Evolutionary conservation across 768 basidiomycete genomes (phyloP), one percentile per base, ranked within the genome.

Genomic region (Mycena galopus): DNA sequence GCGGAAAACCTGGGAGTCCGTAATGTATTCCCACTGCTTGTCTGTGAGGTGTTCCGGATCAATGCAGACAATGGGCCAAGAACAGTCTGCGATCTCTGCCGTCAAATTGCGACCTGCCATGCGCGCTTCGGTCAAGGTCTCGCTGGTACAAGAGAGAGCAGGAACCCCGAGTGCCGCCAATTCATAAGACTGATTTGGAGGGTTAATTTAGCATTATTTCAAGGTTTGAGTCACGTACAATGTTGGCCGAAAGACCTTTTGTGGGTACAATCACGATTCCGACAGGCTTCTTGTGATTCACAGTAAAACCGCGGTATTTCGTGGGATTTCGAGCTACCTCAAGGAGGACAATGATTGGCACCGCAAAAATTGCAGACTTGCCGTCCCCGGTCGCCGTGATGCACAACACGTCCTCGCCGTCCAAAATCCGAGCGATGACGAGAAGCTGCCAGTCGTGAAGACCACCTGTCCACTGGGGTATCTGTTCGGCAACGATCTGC

Each of bases 91-190:
- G 17, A 55, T 55, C 14, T 30, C 53, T 39, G 4, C 51, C 16
- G 21, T 30, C 3, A 70, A 51, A 47, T 70, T 27, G 12, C 59
- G 60, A 6, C 68, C 68, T 21, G 4, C 10, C 35, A 64, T 70
- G n/a, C 68, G 68, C 25, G 68, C 68, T 30, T 70, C 68, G 14
- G 61, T 64, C 10, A 70, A n/a, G 21, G 68, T 35, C 25, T 70
- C 68, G 10, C 35, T 63, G 10, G 59, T 62, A 14, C 30, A 63
- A 3, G 68, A 47, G 14, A 70, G 68, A 11, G 11, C 68, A 4
- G 4, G 32, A 7, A 70, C 68, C n/a, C 68, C 32, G 19, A 12
- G 68, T 3, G 3, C 11, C 3, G 29, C 2, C 1, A 70, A 23
- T 21, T 70, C 68, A 19, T 3, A 9, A 25, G 64, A 17, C 68